phyloP scores from a whole-genome alignment of 73 alveolate species.

The Paramecium octaurelia region DNA sequence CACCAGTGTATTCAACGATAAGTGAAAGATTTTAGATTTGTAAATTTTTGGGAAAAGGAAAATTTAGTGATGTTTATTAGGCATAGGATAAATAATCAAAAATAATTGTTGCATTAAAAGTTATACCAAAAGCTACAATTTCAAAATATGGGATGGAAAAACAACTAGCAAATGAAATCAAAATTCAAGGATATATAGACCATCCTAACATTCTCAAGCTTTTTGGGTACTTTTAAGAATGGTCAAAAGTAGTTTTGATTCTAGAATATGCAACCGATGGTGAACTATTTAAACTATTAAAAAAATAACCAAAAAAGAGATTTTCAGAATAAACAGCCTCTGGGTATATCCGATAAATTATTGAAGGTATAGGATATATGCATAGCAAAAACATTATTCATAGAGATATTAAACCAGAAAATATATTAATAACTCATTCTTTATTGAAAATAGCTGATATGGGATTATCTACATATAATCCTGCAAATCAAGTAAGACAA shows the following conservation, averaged over 20 bases:
- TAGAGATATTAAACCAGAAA: slow-evolving; percentile 76
- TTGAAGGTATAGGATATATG: slow-evolving; percentile 63
- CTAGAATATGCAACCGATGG: slow-evolving; percentile 96
- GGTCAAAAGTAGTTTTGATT: slow-evolving; percentile 85
- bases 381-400: slow-evolving; percentile 67
- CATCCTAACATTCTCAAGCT: slow-evolving; percentile 87
- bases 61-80: slow-evolving; percentile 80
- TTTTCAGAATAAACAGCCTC: slow-evolving; percentile 61
- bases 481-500: slow-evolving; percentile 68
- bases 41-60: slow-evolving; percentile 81
- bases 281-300: slow-evolving; percentile 79
- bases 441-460: slow-evolving; percentile 47
- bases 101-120: slow-evolving; percentile 88
- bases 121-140: slow-evolving; percentile 82
- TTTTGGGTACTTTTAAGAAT: slow-evolving; percentile 94
- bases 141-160: slow-evolving; percentile 83
- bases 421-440: slow-evolving; percentile 57
- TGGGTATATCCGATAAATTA: slow-evolving; percentile 57
- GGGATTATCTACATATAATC: slow-evolving; percentile 60
- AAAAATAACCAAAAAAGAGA: slow-evolving; percentile 57
- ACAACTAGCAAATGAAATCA: slow-evolving; percentile 90
- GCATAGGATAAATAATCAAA: slow-evolving; percentile 82
- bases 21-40: slow-evolving; percentile 71
- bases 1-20: not conserved
- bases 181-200: slow-evolving; percentile 85